A percentile compares a stretch with the other conserved stretches of the same genome.
These are phyloP conservation scores for Pterocarpus santalinus DNA, from an alignment of 306 rosid genomes.

Conservation along the genomic window DNA sequence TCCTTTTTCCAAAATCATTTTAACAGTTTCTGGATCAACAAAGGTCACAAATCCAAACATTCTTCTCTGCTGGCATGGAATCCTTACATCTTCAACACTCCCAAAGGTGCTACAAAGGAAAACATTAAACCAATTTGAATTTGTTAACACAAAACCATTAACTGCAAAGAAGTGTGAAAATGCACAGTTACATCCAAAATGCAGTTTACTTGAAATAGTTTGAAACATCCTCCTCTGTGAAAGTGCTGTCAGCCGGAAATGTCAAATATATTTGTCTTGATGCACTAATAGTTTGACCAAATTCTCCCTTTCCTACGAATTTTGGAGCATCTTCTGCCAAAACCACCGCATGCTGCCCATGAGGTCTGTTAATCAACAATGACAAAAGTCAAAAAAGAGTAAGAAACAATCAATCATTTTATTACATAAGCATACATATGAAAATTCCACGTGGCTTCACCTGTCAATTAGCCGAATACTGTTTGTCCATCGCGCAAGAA, in stretches of 20 bases:
- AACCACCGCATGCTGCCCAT: slow-evolving; percentile 87
- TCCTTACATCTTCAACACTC: slow-evolving; percentile 84
- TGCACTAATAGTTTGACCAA: slow-evolving; percentile 71
- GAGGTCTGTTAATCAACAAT: slow-evolving; percentile 69
- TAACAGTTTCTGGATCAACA: slow-evolving; percentile 69
- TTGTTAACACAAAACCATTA: neutral
- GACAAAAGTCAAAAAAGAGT: neutral
- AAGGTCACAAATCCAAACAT: slow-evolving; percentile 97
- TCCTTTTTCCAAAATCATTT: slow-evolving; percentile 68
- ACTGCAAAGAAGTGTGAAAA: slow-evolving; percentile 27
- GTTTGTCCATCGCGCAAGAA: slow-evolving; percentile 69
- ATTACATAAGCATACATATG: neutral
- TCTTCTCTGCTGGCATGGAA: slow-evolving; percentile 81
- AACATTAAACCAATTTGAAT: slow-evolving; percentile 29
- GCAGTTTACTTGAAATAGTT: slow-evolving; percentile 72
- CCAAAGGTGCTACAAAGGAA: slow-evolving; percentile 65
- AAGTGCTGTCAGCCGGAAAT: slow-evolving; percentile 90
- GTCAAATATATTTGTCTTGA: slow-evolving; percentile 85
- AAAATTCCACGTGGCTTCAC: slow-evolving; percentile 48
- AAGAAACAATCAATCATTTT: slow-evolving; percentile 2
- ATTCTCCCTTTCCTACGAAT: slow-evolving; percentile 65
- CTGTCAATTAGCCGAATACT: slow-evolving; percentile 81
- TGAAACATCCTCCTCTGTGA: slow-evolving; percentile 83
- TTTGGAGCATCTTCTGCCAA: slow-evolving; percentile 72
- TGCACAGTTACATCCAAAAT: neutral